Conservation (phyloP, 495 filamentous ascomycete genomes). For the Neurospora hispaniola region DNA sequence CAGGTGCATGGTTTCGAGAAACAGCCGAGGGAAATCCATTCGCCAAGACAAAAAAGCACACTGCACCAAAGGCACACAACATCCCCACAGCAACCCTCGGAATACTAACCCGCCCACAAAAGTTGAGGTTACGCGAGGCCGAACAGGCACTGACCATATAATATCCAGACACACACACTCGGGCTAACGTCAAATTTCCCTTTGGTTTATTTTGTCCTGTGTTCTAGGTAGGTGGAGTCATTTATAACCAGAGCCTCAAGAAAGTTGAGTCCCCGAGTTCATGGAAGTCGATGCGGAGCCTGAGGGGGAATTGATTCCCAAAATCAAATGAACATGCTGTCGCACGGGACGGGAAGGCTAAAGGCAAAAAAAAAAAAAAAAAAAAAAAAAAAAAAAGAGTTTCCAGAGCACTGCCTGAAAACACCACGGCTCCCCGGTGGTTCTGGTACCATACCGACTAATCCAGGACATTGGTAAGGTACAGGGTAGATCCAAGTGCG, state of each 20-base stretch:
- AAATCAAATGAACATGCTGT: background rate
- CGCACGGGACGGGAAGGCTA: background rate
- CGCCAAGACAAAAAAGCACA: background rate
- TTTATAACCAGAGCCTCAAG: background rate
- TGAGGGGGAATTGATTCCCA: background rate
- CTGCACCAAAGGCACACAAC: background rate
- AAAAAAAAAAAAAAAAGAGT: too few species aligned
- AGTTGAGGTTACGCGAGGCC: background rate
- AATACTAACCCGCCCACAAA: background rate
- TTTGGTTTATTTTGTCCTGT: background rate
- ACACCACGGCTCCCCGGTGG: too few species aligned
- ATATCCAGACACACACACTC: background rate
- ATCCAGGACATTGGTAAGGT: background rate
- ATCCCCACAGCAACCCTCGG: background rate
- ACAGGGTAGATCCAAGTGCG: background rate
- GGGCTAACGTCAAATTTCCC: background rate
- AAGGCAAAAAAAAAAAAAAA: too few species aligned
- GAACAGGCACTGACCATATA: background rate
- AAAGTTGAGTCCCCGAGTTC: background rate
- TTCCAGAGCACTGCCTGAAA: too few species aligned
- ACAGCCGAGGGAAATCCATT: background rate
- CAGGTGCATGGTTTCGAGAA: background rate
- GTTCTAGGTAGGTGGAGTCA: background rate
- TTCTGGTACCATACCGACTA: too few species aligned
- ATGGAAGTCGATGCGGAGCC: background rate